Evolutionary conservation across 1,139 yeast genomes (phyloP).

Genomic region (Blastobotrys petasosporus): DNA sequence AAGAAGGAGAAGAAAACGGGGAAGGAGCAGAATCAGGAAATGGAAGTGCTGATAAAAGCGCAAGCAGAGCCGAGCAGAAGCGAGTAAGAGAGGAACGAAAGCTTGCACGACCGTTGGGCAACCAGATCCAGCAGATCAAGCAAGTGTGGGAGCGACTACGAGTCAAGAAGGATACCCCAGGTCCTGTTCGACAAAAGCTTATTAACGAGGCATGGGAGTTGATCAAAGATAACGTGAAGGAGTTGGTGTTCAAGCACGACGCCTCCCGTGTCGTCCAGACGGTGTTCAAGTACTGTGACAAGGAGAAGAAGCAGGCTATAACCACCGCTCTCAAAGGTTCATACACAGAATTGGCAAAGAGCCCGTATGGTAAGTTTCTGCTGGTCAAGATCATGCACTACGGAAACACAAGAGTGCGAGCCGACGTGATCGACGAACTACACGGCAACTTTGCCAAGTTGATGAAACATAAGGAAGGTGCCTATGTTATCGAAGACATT

Average conservation of each 20-base stretch:
- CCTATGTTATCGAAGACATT: slow-evolving; percentile 95
- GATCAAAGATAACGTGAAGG: slow-evolving; percentile 69
- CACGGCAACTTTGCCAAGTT: slow-evolving; percentile 87
- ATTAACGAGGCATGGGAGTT: slow-evolving; percentile 83
- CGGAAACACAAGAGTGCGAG: slow-evolving; percentile 78
- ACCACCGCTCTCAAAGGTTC: slow-evolving; percentile 67
- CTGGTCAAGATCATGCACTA: slow-evolving; percentile 85
- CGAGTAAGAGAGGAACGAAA: slow-evolving; percentile 76
- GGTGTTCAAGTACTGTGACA: slow-evolving; percentile 75
- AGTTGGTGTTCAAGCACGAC: slow-evolving; percentile 90
- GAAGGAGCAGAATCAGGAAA: slow-evolving; percentile 24
- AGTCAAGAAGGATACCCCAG: slow-evolving; percentile 75
- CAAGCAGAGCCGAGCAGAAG: slow-evolving; percentile 80
- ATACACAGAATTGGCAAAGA: slow-evolving; percentile 77
- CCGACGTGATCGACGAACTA: slow-evolving; percentile 68
- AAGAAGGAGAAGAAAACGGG: slow-evolving; percentile 29
- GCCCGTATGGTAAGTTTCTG: slow-evolving; percentile 89
- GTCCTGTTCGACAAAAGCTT: slow-evolving; percentile 68
- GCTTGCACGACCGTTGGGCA: slow-evolving; percentile 78
- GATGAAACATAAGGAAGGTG: slow-evolving; percentile 97
- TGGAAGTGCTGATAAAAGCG: slow-evolving; percentile 28
- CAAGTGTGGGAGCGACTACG: slow-evolving; percentile 86
- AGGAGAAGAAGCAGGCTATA: slow-evolving; percentile 70
- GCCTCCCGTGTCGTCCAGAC: slow-evolving; percentile 96
- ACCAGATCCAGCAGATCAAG: slow-evolving; percentile 79